phyloP scores from a whole-genome alignment of 805 yeast species.

The Cyberlindnera nakhonratchasimensis region DNA sequence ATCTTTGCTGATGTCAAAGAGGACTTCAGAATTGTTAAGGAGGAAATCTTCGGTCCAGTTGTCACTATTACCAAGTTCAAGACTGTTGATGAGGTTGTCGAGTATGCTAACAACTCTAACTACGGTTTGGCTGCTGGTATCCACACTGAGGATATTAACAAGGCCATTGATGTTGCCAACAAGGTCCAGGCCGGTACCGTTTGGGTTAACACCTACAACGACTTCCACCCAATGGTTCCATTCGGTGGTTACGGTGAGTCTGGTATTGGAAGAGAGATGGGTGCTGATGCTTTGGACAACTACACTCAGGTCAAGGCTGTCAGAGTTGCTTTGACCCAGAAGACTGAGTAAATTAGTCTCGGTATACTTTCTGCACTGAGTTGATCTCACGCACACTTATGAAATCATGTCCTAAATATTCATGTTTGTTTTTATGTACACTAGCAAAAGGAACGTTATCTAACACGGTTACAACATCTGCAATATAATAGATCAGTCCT shows the following conservation, averaged over 20 bases:
- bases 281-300: slow-evolving; percentile 78
- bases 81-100: slow-evolving; percentile 77
- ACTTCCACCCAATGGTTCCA: slow-evolving; percentile 82
- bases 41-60: slow-evolving; percentile 90
- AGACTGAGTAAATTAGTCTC: slow-evolving; percentile 12
- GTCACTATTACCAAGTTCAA: slow-evolving; percentile 79
- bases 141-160: slow-evolving; percentile 72
- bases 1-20: slow-evolving; percentile 68
- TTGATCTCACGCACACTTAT: background rate
- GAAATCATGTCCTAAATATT: slow-evolving; percentile 1
- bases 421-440: background rate
- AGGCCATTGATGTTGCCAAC: slow-evolving; percentile 71
- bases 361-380: background rate
- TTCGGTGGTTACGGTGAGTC: slow-evolving; percentile 91
- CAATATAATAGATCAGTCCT: too few species aligned
- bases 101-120: slow-evolving; percentile 71
- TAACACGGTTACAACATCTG: too few species aligned
- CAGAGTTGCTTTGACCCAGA: slow-evolving; percentile 36
- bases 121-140: slow-evolving; percentile 93
- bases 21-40: slow-evolving; percentile 65
- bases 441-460: background rate
- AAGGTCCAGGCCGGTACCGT: slow-evolving; percentile 83
- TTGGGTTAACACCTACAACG: slow-evolving; percentile 90
- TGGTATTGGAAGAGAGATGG: slow-evolving; percentile 93
- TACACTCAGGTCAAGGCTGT: slow-evolving; percentile 88